phyloP scores from a whole-genome alignment of 2,329 filamentous ascomycete species.

The Elsinoe australis region DNA sequence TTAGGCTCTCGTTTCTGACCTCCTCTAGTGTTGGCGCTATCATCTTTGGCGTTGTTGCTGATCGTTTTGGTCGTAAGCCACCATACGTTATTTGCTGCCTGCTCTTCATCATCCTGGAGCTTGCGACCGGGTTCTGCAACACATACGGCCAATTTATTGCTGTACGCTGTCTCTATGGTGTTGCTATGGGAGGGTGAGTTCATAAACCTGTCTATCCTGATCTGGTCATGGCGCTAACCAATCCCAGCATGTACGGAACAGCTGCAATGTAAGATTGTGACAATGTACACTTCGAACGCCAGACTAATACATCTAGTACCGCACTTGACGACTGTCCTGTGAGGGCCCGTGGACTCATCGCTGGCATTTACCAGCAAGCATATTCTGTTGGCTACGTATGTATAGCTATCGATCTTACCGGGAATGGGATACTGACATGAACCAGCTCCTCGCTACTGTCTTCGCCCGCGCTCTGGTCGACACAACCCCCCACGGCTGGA shows the following conservation, averaged over 20 bases:
- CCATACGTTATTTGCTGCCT: slow-evolving; percentile 55
- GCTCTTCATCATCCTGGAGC: slow-evolving; percentile 53
- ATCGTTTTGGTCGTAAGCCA: slow-evolving; percentile 31
- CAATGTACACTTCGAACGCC: too few species aligned
- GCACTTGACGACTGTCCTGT: slow-evolving; percentile 55
- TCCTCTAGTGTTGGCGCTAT: slow-evolving; percentile 52
- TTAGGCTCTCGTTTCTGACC: too few species aligned
- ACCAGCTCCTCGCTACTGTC: slow-evolving; percentile 22
- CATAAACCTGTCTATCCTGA: too few species aligned
- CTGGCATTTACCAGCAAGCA: slow-evolving; percentile 56
- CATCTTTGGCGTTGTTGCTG: slow-evolving; percentile 43
- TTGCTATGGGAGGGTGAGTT: slow-evolving; percentile 61
- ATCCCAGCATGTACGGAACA: slow-evolving; percentile 55
- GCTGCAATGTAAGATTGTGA: slow-evolving; percentile 34
- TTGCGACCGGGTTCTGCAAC: slow-evolving; percentile 52
- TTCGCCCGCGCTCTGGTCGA: slow-evolving; percentile 54
- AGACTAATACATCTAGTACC: slow-evolving; percentile 37
- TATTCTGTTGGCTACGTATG: slow-evolving; percentile 59
- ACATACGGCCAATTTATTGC: slow-evolving; percentile 53
- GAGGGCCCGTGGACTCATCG: slow-evolving; percentile 52
- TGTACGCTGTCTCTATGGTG: slow-evolving; percentile 53
- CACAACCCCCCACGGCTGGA: slow-evolving; percentile 73
- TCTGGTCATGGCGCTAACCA: too few species aligned
- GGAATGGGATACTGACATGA: slow-evolving; percentile 24
- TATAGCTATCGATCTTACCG: slow-evolving; percentile 43